Conservation (phyloP, 805 yeast genomes). For the Saturnispora hagleri region DNA sequence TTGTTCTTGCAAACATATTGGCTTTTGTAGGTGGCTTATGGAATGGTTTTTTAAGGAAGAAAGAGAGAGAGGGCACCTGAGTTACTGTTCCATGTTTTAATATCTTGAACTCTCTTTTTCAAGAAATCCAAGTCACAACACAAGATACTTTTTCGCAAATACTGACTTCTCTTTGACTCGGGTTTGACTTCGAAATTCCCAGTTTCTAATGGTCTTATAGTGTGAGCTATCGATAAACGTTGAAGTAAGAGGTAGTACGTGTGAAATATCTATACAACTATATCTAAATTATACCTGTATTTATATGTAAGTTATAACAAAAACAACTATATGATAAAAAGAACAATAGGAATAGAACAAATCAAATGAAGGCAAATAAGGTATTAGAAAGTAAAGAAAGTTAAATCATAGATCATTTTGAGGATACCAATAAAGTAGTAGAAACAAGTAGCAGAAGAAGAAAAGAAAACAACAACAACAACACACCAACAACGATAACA, state of each 20-base stretch:
- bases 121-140: neutral
- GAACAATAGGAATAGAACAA: neutral
- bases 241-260: neutral
- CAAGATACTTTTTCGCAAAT: neutral
- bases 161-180: neutral
- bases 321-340: neutral
- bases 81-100: neutral
- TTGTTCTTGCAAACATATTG: constrained; percentile 13
- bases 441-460: neutral
- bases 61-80: neutral
- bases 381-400: neutral
- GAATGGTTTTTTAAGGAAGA: neutral
- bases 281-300: neutral
- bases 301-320: neutral
- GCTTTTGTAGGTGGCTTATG: no score
- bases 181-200: neutral
- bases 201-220: neutral
- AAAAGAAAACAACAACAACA: neutral
- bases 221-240: neutral
- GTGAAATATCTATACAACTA: neutral
- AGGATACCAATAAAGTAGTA: neutral
- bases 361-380: neutral
- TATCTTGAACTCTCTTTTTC: neutral
- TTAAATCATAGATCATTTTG: neutral
- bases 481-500: neutral